Percentiles rank a stretch among this genome's conserved stretches.
phyloP scores from a whole-genome alignment of 2,329 filamentous ascomycete genomes.

The Colletotrichum sp. region DNA sequence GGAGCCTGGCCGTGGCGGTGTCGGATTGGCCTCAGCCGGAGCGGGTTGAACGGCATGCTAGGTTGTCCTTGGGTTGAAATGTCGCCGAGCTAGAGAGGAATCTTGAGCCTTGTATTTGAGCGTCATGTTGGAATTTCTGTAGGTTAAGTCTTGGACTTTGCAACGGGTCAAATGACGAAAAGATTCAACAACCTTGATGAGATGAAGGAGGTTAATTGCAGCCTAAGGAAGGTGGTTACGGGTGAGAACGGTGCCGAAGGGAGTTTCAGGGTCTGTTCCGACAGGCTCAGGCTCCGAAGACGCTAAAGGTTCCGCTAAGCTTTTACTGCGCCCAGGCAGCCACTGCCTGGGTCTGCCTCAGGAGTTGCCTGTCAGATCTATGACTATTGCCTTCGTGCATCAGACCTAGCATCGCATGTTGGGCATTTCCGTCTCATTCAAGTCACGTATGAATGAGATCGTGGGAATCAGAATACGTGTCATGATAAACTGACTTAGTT shows the following conservation, averaged over 20 bases:
- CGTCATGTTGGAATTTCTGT: neutral
- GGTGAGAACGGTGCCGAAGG: neutral
- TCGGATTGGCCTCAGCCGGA: neutral
- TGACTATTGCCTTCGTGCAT: neutral
- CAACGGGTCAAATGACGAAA: neutral
- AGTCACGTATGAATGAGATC: neutral
- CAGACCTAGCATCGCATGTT: rapidly evolving
- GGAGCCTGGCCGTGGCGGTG: neutral
- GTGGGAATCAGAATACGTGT: too few relatives aligned
- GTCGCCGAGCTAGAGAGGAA: neutral
- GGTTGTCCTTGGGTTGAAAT: neutral
- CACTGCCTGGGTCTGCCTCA: neutral
- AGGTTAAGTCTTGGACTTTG: neutral
- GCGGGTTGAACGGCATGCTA: neutral
- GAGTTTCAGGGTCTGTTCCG: neutral
- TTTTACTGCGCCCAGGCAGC: neutral
- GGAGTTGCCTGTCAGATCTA: neutral
- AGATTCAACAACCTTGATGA: neutral
- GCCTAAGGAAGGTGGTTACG: neutral
- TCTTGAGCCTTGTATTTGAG: neutral
- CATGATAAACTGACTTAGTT: too few relatives aligned
- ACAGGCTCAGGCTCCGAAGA: neutral
- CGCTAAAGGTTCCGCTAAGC: neutral
- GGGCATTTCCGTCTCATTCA: neutral
- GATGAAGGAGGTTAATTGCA: neutral